These are phyloP conservation scores for Plenodomus tracheiphilus DNA, from an alignment of 2,329 filamentous ascomycete species.

Conservation along the genomic window DNA sequence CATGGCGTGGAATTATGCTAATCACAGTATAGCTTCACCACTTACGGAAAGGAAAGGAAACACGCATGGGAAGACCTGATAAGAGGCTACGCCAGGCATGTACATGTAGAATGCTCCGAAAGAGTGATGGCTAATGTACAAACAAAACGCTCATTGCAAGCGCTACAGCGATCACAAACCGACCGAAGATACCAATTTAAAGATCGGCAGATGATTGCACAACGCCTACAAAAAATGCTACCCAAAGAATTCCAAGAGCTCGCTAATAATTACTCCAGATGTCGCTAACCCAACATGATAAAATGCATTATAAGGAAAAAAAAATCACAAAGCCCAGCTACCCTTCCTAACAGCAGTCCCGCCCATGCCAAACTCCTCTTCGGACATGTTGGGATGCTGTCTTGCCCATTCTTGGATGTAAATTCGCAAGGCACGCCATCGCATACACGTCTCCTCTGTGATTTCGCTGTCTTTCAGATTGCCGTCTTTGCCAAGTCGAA, in stretches of 20 bases:
- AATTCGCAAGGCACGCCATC: conserved; percentile 80
- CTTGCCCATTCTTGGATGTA: conserved; percentile 91
- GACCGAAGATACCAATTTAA: neutral
- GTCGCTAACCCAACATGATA: conserved; percentile 19
- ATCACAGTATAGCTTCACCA: too few species aligned
- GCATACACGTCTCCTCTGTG: conserved; percentile 59
- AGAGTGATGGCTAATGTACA: too few species aligned
- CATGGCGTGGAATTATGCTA: too few species aligned
- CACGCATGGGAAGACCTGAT: too few species aligned
- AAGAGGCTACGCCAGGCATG: too few species aligned
- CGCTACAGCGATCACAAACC: neutral
- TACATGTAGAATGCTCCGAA: too few species aligned
- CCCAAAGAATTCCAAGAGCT: conserved; percentile 1
- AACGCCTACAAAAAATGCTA: neutral
- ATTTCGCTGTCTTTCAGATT: conserved; percentile 56
- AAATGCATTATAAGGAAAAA: conserved; percentile 6
- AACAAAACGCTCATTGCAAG: too few species aligned
- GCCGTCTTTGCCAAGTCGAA: conserved; percentile 57
- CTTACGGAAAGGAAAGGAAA: too few species aligned
- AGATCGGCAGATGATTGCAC: neutral
- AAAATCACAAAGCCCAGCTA: conserved; percentile 49
- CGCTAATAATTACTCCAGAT: conserved; percentile 10
- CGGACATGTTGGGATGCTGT: conserved; percentile 73
- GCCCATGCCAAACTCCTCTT: conserved; percentile 25
- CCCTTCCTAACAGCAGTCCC: conserved; percentile 53